phyloP scores from a whole-genome alignment of 2,329 filamentous ascomycete species.

The Zasmidium citrigriseum region DNA sequence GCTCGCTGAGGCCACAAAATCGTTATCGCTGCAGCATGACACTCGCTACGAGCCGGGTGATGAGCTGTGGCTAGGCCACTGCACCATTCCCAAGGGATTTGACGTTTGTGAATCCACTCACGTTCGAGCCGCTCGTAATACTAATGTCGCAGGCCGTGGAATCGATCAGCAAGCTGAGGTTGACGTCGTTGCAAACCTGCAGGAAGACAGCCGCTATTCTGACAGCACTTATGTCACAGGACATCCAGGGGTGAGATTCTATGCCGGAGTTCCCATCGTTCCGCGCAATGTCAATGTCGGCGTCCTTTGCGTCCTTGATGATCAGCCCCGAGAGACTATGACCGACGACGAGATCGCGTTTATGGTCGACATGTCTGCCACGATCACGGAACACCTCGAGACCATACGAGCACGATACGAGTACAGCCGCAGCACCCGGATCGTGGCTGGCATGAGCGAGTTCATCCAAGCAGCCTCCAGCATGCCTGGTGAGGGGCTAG shows the following conservation, averaged over 20 bases:
- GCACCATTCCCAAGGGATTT: neutral
- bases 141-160: too few relatives aligned
- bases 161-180: neutral
- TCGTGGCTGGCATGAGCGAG: neutral
- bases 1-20: neutral
- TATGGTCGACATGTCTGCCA: neutral
- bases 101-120: neutral
- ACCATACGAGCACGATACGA: neutral
- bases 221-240: neutral
- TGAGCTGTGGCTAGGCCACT: neutral
- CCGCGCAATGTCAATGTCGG: neutral
- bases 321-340: neutral
- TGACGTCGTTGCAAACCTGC: neutral
- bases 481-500: too few relatives aligned
- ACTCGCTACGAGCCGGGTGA: neutral
- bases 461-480: too few relatives aligned
- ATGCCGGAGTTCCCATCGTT: neutral
- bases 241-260: neutral
- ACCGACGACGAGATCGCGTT: neutral
- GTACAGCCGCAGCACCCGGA: neutral
- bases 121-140: neutral
- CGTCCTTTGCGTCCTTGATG: neutral
- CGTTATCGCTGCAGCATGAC: neutral
- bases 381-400: neutral
- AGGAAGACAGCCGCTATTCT: neutral